These are phyloP conservation scores for Takashimella koratensis DNA, from an alignment of 1,284 basidiomycete genomes.

Conservation along the genomic window DNA sequence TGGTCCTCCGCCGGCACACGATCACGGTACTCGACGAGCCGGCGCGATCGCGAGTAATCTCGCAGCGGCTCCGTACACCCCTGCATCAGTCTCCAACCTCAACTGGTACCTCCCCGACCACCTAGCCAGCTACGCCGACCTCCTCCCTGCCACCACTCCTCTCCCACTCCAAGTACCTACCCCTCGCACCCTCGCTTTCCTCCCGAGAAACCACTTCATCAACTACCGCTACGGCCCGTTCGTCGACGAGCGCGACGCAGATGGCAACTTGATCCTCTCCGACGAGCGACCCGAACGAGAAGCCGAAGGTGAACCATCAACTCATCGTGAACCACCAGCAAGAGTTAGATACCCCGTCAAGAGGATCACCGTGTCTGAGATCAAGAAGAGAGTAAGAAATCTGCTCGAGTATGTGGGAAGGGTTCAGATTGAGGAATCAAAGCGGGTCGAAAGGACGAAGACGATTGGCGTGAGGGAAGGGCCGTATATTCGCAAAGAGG, in stretches of 20 bases:
- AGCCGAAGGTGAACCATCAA: constrained; percentile 36
- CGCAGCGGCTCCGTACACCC: constrained; percentile 26
- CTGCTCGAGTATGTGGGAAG: constrained; percentile 78
- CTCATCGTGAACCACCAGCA: constrained; percentile 73
- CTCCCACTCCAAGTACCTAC: constrained; percentile 68
- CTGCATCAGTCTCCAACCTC: constrained; percentile 35
- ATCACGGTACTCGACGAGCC: constrained; percentile 48
- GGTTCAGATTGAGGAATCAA: constrained; percentile 65
- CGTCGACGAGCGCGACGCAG: constrained; percentile 31
- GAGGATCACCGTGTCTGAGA: constrained; percentile 88
- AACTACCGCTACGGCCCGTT: constrained; percentile 38
- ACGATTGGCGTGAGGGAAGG: constrained; percentile 54
- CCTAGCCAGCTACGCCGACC: constrained; percentile 76
- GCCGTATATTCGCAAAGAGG: not conserved
- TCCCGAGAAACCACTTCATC: constrained; percentile 36
- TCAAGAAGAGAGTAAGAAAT: constrained; percentile 90
- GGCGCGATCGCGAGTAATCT: constrained; percentile 34
- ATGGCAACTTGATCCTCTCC: constrained; percentile 30
- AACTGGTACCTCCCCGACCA: constrained; percentile 94
- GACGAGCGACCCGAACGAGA: constrained; percentile 28
- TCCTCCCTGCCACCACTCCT: constrained; percentile 73
- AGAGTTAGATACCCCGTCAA: constrained; percentile 93
- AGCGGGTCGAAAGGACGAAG: constrained; percentile 65
- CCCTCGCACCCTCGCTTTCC: constrained; percentile 26
- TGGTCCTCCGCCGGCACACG: constrained; percentile 30